A percentile compares a stretch with the other conserved stretches of the same genome.
Evolutionary conservation across 2,329 filamentous ascomycete genomes (phyloP).

Genomic region (Ceratocystis cubensis): DNA sequence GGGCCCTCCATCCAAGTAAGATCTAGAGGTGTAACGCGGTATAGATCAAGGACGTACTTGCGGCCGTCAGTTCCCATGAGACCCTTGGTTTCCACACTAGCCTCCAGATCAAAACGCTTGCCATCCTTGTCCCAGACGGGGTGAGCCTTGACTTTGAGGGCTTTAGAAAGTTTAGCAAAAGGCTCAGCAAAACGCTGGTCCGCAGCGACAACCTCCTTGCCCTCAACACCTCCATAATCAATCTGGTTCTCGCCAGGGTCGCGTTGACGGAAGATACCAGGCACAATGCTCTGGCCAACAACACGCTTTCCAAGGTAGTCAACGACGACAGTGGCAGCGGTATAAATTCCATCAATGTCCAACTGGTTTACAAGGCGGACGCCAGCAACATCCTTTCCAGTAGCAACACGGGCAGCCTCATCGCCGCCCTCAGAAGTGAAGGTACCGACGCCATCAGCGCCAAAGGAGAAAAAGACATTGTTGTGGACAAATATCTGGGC

Average conservation of each 20-base stretch:
- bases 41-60: conserved; percentile 95
- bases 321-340: conserved; percentile 87
- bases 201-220: conserved; percentile 85
- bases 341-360: conserved; percentile 88
- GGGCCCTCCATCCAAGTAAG: conserved; percentile 69
- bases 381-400: conserved; percentile 89
- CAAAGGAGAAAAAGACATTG: conserved; percentile 99
- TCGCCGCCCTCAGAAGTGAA: conserved; percentile 95
- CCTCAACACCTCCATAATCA: conserved; percentile 95
- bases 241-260: conserved; percentile 97
- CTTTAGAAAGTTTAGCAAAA: conserved; percentile 83
- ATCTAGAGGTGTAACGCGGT: conserved; percentile 86
- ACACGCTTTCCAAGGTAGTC: conserved; percentile 96
- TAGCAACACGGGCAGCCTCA: conserved; percentile 88
- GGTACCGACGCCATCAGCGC: conserved; percentile 91
- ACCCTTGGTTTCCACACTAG: conserved; percentile 95
- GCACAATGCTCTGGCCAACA: conserved; percentile 94
- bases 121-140: conserved; percentile 96
- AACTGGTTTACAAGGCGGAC: conserved; percentile 94
- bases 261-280: conserved; percentile 96
- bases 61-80: conserved; percentile 91
- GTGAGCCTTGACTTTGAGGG: conserved; percentile 85
- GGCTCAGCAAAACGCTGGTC: conserved; percentile 73
- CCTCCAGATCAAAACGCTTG: conserved; percentile 80
- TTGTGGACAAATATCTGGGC: conserved; percentile 99